Evolutionary conservation across 768 basidiomycete genomes (phyloP).

Genomic region (Multifurca ochricompacta): DNA sequence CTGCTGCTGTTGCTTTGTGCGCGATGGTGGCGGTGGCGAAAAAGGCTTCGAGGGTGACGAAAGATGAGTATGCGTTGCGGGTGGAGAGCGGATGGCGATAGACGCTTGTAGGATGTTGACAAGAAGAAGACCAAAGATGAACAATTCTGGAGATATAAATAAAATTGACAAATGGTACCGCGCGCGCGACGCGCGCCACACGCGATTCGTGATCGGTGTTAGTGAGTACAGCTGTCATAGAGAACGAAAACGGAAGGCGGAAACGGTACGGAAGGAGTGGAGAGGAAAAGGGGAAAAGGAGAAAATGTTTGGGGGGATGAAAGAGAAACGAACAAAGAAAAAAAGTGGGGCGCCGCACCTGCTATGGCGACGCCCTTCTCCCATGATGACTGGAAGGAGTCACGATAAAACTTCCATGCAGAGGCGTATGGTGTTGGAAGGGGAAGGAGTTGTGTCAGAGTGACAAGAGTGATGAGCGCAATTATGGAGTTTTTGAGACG

Average conservation of each 20-base stretch:
- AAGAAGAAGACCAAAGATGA: constrained; percentile 6
- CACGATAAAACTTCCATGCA: constrained; percentile 17
- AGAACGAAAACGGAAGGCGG: no score
- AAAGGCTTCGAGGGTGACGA: constrained; percentile 10
- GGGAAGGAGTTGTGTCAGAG: constrained; percentile 21
- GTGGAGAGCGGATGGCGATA: constrained; percentile 15
- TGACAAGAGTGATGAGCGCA: constrained; percentile 7
- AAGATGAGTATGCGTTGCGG: constrained; percentile 9
- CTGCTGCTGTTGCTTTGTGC: not conserved
- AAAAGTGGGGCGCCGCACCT: no score
- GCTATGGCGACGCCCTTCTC: constrained; percentile 7
- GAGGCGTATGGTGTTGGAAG: constrained; percentile 16
- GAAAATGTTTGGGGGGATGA: no score
- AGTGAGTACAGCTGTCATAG: no score
- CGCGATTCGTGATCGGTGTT: not conserved
- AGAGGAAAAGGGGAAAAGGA: not conserved
- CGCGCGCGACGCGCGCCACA: no score
- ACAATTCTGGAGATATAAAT: constrained; percentile 2
- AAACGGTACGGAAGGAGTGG: no score
- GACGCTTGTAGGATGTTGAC: constrained; percentile 14
- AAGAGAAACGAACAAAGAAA: no score
- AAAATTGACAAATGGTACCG: no score
- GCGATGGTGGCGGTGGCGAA: not conserved
- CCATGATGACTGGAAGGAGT: constrained; percentile 16
- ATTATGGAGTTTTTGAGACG: constrained; percentile 15